Base-by-base conservation (phyloP, 805 yeast species). In the Debaryomyces prosopidis region DNA sequence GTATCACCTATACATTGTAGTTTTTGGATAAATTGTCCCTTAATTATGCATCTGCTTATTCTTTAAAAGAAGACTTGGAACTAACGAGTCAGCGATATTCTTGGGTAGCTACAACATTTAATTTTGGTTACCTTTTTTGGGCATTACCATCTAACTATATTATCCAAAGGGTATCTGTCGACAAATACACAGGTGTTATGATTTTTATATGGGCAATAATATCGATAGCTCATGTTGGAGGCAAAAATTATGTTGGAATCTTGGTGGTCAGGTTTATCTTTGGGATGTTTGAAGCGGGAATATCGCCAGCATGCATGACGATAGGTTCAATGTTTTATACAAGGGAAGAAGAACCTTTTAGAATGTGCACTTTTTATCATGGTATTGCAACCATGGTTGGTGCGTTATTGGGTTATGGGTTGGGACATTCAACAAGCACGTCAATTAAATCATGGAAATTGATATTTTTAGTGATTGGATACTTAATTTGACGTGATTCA, bases 261-360 rank as follows among this genome's bases (percentile, higher is more conserved):
- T 50, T 66, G 38, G 66, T 65, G 5, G 53, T 67, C 14, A 48
- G 75, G 36, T 67, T 68, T 43, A 37, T 70, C 5, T 55, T 71
- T 40, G 72, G 71, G 34, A 52, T 58, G 18, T 55, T 65, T 39
- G 75, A 69, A 50, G 68, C 72, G 8, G 60, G 67, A 16, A 60
- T 67, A 35, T 54, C 64, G 7, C 68, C 77, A 14, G 45, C 62
- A 20, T 66, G 63, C 45, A 64, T 72, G 52, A 58, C 60, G 48
- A 53, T 71, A 40, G 61, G 67, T 32, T 57, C 67, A 38, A 54
- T 55, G 39, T 69, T 63, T 51, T 69, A 63, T 51, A 62, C 61
- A 11, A 59, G 57, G 39, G 57, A 62, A 23, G 69, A 65, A 39
- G 72, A 69, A 43, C 67, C 65, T 4, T 45, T 63, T 31, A 44